A percentile compares a stretch with the other conserved stretches of the same genome.
These are phyloP conservation scores for Neonothopanus nambi DNA, from an alignment of 1,284 basidiomycete genomes.

Conservation along the genomic window DNA sequence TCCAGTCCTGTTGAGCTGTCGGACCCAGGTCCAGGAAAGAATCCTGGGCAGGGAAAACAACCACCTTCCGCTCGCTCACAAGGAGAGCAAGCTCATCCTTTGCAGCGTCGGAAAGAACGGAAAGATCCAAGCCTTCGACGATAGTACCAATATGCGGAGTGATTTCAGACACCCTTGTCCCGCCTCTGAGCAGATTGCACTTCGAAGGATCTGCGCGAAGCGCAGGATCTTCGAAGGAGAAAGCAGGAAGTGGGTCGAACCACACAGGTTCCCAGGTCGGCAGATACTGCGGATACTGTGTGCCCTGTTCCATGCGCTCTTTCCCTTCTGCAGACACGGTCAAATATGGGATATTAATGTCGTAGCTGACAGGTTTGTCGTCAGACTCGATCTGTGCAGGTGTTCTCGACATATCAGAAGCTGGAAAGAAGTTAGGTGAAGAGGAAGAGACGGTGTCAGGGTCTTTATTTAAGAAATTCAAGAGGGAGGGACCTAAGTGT, in stretches of 20 bases:
- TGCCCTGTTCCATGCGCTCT: slow-evolving; percentile 7
- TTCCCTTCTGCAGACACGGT: slow-evolving; percentile 13
- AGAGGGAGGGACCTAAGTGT: too few relatives aligned
- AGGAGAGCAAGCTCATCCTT: slow-evolving; percentile 23
- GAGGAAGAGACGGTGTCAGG: too few relatives aligned
- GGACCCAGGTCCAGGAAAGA: slow-evolving; percentile 20
- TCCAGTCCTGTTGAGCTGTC: slow-evolving; percentile 20
- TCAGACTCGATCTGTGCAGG: too few relatives aligned
- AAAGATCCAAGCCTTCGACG: slow-evolving; percentile 17
- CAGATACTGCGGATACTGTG: slow-evolving; percentile 18
- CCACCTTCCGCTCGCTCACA: slow-evolving; percentile 21
- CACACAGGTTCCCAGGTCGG: slow-evolving; percentile 22
- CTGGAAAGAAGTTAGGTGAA: too few relatives aligned
- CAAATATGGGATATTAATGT: slow-evolving; percentile 23
- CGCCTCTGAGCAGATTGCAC: slow-evolving; percentile 12
- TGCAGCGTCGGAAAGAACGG: slow-evolving; percentile 14
- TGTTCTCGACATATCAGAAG: too few relatives aligned
- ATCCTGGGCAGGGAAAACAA: slow-evolving; percentile 21
- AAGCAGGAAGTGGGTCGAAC: slow-evolving; percentile 19
- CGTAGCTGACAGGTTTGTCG: slow-evolving; percentile 20
- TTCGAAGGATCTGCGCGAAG: slow-evolving; percentile 20
- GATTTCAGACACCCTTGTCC: slow-evolving; percentile 11
- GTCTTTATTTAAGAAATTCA: too few relatives aligned
- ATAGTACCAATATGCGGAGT: slow-evolving; percentile 22
- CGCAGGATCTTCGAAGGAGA: slow-evolving; percentile 21